Percentiles rank a stretch among this genome's conserved stretches.
Conservation (phyloP, 768 basidiomycete genomes). For the Mycena vitilis region DNA sequence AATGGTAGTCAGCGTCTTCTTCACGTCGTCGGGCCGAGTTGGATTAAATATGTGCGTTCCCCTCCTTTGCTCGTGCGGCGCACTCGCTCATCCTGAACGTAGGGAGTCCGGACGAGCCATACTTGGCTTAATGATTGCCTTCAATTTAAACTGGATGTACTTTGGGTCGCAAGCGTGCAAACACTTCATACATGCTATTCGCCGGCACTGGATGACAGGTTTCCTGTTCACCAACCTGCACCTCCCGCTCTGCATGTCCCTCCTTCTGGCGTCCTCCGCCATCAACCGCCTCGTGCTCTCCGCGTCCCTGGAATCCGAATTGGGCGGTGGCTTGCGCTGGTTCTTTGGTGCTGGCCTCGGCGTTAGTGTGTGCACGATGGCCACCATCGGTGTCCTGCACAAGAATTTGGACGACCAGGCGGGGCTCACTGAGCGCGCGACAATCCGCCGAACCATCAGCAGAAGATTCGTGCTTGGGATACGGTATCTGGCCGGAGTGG, state of each 20-base stretch:
- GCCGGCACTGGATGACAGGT: conserved; percentile 35
- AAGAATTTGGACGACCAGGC: conserved; percentile 30
- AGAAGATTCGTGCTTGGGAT: conserved; percentile 24
- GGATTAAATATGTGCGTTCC: conserved; percentile 30
- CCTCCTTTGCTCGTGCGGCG: neutral
- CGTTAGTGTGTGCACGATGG: conserved; percentile 31
- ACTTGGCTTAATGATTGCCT: conserved; percentile 35
- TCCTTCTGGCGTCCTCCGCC: conserved; percentile 36
- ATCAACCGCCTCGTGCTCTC: conserved; percentile 31
- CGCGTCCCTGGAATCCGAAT: conserved; percentile 14
- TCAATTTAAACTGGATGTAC: conserved; percentile 39
- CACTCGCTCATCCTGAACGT: neutral
- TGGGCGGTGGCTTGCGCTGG: conserved; percentile 29
- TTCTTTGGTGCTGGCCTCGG: conserved; percentile 36
- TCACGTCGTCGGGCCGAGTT: conserved; percentile 16
- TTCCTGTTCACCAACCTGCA: conserved; percentile 35
- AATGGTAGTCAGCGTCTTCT: conserved; percentile 36
- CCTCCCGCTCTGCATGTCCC: conserved; percentile 35
- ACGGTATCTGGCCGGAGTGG: conserved; percentile 30
- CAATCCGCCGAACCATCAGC: conserved; percentile 18
- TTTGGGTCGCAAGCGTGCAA: conserved; percentile 33
- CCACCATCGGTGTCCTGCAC: conserved; percentile 33
- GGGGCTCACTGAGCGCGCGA: conserved; percentile 8
- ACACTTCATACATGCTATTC: conserved; percentile 37
- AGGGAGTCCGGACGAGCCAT: conserved; percentile 37